phyloP scores from a whole-genome alignment of 176 grass and related monocot species.

The Poa pratensis region DNA sequence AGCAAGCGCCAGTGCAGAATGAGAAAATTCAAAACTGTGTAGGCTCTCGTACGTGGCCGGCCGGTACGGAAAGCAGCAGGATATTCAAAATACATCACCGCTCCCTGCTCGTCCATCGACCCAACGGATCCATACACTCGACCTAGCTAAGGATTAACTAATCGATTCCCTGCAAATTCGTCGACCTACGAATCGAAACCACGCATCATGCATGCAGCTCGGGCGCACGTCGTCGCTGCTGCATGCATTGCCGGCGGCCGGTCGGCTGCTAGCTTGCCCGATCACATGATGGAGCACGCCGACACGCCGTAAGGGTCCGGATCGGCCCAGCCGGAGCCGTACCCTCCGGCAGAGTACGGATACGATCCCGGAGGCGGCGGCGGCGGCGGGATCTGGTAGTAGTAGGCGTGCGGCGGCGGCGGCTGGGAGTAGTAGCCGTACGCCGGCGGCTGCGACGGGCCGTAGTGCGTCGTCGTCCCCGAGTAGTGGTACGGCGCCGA shows the following conservation, averaged over 20 bases:
- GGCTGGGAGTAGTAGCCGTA: too few species aligned
- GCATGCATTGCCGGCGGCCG: not conserved
- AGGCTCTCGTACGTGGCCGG: not conserved
- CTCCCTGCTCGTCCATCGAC: not conserved
- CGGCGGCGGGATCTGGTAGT: not conserved
- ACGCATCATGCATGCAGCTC: not conserved
- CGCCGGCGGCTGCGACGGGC: not conserved
- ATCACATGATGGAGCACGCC: not conserved
- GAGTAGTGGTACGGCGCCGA: not conserved
- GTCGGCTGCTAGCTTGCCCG: not conserved
- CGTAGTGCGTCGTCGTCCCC: not conserved
- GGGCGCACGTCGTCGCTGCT: too few species aligned
- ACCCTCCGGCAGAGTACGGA: not conserved
- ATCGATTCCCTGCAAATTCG: not conserved
- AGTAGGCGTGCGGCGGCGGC: not conserved
- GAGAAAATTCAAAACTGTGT: not conserved
- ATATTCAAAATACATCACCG: not conserved
- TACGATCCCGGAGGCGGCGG: not conserved
- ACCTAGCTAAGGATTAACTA: not conserved
- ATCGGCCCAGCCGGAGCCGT: not conserved
- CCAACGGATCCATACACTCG: not conserved
- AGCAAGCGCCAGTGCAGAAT: not conserved
- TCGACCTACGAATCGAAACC: not conserved
- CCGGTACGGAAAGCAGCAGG: not conserved
- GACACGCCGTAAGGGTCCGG: not conserved